Base-by-base conservation (phyloP, 2,329 filamentous ascomycete species). In the Calonectria leucothoes region DNA sequence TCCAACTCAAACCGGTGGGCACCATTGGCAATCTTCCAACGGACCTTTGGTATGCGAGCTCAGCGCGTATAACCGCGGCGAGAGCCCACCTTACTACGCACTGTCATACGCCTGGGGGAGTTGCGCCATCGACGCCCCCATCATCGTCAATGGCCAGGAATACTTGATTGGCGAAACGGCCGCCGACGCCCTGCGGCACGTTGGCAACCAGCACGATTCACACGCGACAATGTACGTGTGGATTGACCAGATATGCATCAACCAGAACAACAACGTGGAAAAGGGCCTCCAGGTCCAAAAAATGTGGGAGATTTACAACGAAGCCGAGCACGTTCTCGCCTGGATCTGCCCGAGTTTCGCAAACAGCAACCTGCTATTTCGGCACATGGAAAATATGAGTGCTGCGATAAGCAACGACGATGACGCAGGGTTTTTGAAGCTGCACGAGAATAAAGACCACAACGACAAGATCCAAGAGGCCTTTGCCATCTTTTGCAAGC, bases 161-260 rank as follows among this genome's bases (percentile, higher is more conserved):
- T 55, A 35, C 27, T 10, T 39, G 10, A 29, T 71, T 33, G 67
- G 70, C 17, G 55, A 67, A 1, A 67, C 70, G 1, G 55, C 64
- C 4, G 70, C 59, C 8, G 31, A 68, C 7, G 70, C 70, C 11
- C 63, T 71, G 23, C 17, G 35, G 27, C 64, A 70, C 25, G 29
- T 70, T 27, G 17, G 49, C 11, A 4, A 35, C 10, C 33, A 29
- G 15, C 31, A 51, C 23, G 15, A 37, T 8, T 31, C 31, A 12
- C 12, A 29, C 29, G 20, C 23, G 15, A 55, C 39, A 2, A 37
- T 55, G 52, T 61, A 69, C 31, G 14, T 70, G 12, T 76, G 74
- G 74, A 35, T 76, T 3, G 74, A 76, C 23, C 74, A 76, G 17
- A 45, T 76, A 1, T 76, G 74, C 37, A 76, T 76, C 59, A 74